Conservation (phyloP, 345 rosid genomes). For the Pistacia vera region DNA sequence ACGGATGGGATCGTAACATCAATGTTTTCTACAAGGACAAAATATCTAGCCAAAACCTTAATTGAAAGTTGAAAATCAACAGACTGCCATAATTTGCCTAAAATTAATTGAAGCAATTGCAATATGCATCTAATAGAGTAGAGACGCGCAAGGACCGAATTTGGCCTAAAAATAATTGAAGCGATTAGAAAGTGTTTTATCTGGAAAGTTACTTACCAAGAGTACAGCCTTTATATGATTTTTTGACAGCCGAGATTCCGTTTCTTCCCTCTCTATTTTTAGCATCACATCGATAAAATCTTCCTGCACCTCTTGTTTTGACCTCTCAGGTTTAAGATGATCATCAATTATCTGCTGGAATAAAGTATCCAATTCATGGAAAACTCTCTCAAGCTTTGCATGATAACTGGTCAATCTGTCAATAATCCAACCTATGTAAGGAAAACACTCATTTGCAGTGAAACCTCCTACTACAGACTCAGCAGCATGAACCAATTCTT, state of each 20-base stretch:
- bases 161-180: too few species aligned
- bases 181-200: background rate
- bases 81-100: too few species aligned
- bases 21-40: too few species aligned
- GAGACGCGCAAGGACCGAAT: too few species aligned
- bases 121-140: too few species aligned
- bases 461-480: constrained; percentile 29
- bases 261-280: constrained; percentile 12
- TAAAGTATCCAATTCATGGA: constrained; percentile 26
- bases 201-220: constrained; percentile 21
- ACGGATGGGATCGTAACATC: too few species aligned
- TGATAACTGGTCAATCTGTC: constrained; percentile 38
- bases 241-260: constrained; percentile 5
- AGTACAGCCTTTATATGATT: constrained; percentile 31
- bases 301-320: constrained; percentile 10
- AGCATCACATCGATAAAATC: constrained; percentile 35
- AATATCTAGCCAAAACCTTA: too few species aligned
- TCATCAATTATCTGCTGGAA: constrained; percentile 37
- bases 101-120: too few species aligned
- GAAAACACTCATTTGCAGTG: constrained; percentile 30
- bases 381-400: constrained; percentile 30
- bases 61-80: too few species aligned
- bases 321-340: constrained; percentile 47
- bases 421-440: constrained; percentile 45
- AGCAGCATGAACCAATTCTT: constrained; percentile 35